phyloP scores from a whole-genome alignment of 495 filamentous ascomycete species.

The Hypoxylon cercidicola region DNA sequence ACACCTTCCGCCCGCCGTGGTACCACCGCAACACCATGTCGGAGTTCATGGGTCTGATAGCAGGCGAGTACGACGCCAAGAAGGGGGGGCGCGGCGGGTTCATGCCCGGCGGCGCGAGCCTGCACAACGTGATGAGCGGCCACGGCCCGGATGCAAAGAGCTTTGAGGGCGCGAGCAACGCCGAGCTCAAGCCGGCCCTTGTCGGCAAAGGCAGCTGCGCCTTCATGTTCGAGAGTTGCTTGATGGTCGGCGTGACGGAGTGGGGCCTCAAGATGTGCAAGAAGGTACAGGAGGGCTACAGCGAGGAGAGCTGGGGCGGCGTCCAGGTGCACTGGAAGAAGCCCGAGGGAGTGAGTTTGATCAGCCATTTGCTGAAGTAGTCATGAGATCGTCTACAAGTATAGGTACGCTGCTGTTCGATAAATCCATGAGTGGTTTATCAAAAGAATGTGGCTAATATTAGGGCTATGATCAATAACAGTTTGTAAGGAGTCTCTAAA shows the following conservation, averaged over 20 bases:
- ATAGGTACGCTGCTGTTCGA: background rate
- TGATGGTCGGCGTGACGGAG: conserved; percentile 92
- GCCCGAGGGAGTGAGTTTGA: conserved; percentile 52
- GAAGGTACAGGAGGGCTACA: conserved; percentile 87
- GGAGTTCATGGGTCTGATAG: conserved; percentile 81
- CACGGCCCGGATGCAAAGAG: conserved; percentile 71
- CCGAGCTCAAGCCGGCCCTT: conserved; percentile 64
- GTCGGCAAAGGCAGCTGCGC: conserved; percentile 69
- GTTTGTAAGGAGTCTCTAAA: too few species aligned
- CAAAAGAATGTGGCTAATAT: too few species aligned
- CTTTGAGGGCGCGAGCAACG: conserved; percentile 68
- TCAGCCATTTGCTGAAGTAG: conserved; percentile 40
- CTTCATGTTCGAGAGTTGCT: conserved; percentile 75
- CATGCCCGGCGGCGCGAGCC: conserved; percentile 63
- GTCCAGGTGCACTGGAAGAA: conserved; percentile 80
- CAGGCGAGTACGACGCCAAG: conserved; percentile 70
- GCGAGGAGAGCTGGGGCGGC: conserved; percentile 84
- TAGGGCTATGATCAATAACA: too few species aligned
- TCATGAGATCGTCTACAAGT: background rate
- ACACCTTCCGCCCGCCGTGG: conserved; percentile 85
- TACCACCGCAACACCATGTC: conserved; percentile 89
- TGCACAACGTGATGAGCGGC: conserved; percentile 69
- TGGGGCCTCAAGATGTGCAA: conserved; percentile 86
- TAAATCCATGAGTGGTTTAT: too few species aligned
- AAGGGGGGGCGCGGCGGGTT: conserved; percentile 65